Base-by-base conservation (phyloP, 129 eudicot genomes). In the Chrysanthemum lavandulifolium region DNA sequence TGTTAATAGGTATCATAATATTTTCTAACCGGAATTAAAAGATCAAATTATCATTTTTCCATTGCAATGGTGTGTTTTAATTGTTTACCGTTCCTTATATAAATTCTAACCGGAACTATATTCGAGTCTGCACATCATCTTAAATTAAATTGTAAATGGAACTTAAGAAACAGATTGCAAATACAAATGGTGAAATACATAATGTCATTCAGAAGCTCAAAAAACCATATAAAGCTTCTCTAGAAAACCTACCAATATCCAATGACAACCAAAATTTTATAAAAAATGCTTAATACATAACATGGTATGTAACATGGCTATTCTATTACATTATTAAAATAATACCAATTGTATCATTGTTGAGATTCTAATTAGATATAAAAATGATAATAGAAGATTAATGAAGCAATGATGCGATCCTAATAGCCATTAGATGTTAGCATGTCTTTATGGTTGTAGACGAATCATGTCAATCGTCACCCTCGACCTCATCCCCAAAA, bases 371-470 rank as follows among this genome's bases (percentile, higher is more conserved):
- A 67, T 57, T 33, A 36, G 12, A 67, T 67, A 75, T 56, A 67
- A 75, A 36, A 40, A 66, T 56, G 21, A 66, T 55, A 75, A 9
- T 5, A 47, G 21, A 21, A 14, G 19, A 76, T 67, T 61, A 27
- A 33, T 4, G 19, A 75, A 56, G 59, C 71, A 19, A 33, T 53
- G 49, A 8, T 15, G 13, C 1, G 14, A 10, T 13, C 68, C 82
- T 78, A 78, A 29, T 10, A 66, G 18, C 77, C 81, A 5, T 78
- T 77, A 10, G 47, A 18, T 9, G 9, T 64, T 68, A 63, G 72
- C 23, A 92, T 86, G 68, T 87, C 80, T 80, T 81, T 86, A 84
- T 89, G 96, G 57, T 90, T 89, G 86, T 93, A 93, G 2, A 50
- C 76, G n/a, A n/a, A n/a, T n/a, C n/a, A n/a, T n/a, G n/a, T n/a